phyloP scores from a whole-genome alignment of 1,284 basidiomycete species.

The Cryptococcus amylolentus region DNA sequence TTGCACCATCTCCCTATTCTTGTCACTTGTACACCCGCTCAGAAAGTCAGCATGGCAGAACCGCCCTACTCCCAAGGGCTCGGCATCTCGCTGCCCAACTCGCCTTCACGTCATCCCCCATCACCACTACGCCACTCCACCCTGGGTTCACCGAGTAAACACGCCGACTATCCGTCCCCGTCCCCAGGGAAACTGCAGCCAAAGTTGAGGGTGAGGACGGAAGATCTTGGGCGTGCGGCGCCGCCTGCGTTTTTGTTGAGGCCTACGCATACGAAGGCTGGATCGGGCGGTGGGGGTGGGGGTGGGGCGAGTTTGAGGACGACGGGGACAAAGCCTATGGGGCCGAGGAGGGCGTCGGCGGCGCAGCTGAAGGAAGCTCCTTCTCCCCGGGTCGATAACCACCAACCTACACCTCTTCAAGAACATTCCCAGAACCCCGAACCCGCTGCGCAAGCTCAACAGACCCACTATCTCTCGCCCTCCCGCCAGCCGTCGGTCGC shows the following conservation, averaged over 20 bases:
- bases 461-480: conserved; percentile 6
- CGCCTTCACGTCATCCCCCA: conserved; percentile 16
- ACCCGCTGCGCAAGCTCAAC: conserved; percentile 1
- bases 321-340: conserved; percentile 14
- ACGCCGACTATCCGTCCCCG: conserved; percentile 1
- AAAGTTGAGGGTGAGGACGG: background rate
- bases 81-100: conserved; percentile 31
- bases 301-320: conserved; percentile 22
- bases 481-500: conserved; percentile 11
- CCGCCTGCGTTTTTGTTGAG: conserved; percentile 29
- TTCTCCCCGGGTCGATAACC: background rate
- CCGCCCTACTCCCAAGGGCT: conserved; percentile 22
- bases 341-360: conserved; percentile 4
- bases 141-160: conserved; percentile 11
- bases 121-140: conserved; percentile 18
- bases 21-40: no score
- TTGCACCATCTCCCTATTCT: no score
- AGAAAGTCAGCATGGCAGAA: no score
- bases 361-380: conserved; percentile 5
- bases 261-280: conserved; percentile 24
- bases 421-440: background rate
- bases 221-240: conserved; percentile 5
- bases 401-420: background rate
- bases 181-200: background rate
- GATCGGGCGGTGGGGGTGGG: conserved; percentile 1